Evolutionary conservation across 768 basidiomycete species (phyloP), one percentile per base, ranked within the genome.

Genomic region (Pisolithus albus): DNA sequence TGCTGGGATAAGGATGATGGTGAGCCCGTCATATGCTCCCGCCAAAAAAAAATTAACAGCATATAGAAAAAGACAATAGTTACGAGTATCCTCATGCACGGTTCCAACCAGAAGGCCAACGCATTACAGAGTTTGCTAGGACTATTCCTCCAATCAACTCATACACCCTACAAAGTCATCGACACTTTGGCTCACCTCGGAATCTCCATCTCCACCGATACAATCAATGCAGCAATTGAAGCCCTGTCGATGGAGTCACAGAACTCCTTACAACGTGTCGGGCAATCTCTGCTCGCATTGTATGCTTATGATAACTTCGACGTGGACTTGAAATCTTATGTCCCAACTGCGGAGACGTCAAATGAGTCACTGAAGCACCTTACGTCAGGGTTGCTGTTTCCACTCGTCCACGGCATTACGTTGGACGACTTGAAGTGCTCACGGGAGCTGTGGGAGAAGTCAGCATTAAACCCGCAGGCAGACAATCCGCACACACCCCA

Each of bases 281-380:
- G 66, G 1, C 47, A 57, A 21, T 61, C 59, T 9, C 52, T 69
- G 7, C 46, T 62, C 1, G 52, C 60, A 0, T 46, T 52, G 4
- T 70, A 63, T 59, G 71, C 70, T 5, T 76, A 71, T 30, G 70
- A 78, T 54, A 78, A 78, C 50, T 64, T 76, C 30, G 72, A 78
- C 50, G 61, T 75, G 7, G 59, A 70, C 23, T 50, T 75, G 7
- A 65, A 69, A 40, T 49, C 58, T 9, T 18, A 57, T 1, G 51
- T 62, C 5, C 68, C 70, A 1, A 71, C 69, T 0, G 34, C 68
- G 1, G 68, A 75, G 41, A 40, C 58, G 62, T 30, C 30, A 30
- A 30, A 30, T 30, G 30, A 30, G 8, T 54, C 46, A 56, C 3
- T 58, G 58, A 41, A 41, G 21, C 40, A 41, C n/a, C 40, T 41